Evolutionary conservation across 257 asterid species (phyloP).

Genomic region (Coffea eugenioides): DNA sequence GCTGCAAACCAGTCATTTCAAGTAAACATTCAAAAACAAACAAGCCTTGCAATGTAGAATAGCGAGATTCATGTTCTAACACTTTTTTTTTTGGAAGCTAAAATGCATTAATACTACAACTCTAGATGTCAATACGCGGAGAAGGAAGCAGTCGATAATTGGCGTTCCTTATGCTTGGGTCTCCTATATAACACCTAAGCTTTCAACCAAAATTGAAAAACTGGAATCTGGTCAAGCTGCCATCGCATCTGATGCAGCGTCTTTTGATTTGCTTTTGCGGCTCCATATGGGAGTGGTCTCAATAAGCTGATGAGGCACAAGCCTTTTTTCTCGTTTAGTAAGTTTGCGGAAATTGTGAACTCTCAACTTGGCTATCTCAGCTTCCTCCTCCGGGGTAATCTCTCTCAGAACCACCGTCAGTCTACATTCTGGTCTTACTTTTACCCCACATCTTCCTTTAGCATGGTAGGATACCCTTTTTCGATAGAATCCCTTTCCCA

Average conservation of each 20-base stretch:
- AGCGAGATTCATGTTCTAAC: not conserved
- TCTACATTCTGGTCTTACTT: conserved; percentile 73
- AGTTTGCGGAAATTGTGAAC: conserved; percentile 74
- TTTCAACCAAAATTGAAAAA: not conserved
- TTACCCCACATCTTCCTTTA: conserved; percentile 63
- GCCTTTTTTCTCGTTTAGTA: conserved; percentile 64
- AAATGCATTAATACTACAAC: not conserved
- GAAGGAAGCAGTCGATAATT: not conserved
- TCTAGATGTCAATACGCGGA: not conserved
- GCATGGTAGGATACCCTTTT: conserved; percentile 77
- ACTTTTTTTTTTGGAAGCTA: not conserved
- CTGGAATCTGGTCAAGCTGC: conserved; percentile 17
- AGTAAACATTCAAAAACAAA: not conserved
- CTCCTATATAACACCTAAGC: not conserved
- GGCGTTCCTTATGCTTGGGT: not conserved
- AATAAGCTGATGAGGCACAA: conserved; percentile 83
- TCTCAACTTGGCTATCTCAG: conserved; percentile 80
- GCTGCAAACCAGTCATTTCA: not conserved
- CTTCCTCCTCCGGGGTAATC: conserved; percentile 87
- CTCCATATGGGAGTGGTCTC: conserved; percentile 91
- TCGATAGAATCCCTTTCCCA: conserved; percentile 75
- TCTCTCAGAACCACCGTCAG: conserved; percentile 84
- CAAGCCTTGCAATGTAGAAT: not conserved
- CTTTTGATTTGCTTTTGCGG: conserved; percentile 57
- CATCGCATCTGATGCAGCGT: conserved; percentile 26